Conservation (phyloP, 768 basidiomycete species). For the Auricularia auricula-judae region DNA sequence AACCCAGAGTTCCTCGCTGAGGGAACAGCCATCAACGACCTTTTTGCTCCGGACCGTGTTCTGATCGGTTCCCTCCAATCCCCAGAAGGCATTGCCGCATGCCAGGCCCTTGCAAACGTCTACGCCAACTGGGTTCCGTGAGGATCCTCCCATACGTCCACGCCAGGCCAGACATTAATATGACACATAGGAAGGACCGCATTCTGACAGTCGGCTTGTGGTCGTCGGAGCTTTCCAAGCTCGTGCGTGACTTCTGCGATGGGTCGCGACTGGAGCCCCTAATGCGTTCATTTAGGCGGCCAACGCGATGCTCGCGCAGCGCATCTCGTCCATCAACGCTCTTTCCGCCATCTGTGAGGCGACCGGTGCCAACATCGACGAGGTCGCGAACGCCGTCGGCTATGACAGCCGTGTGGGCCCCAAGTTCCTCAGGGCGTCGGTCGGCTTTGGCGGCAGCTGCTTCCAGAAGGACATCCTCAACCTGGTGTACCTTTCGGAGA, state of each 20-base stretch:
- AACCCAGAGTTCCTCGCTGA: constrained; percentile 99
- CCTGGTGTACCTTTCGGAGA: constrained; percentile 93
- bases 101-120: constrained; percentile 60
- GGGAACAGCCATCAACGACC: constrained; percentile 88
- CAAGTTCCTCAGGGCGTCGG: constrained; percentile 90
- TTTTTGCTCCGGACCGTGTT: constrained; percentile 86
- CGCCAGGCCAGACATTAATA: background rate
- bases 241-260: constrained; percentile 22
- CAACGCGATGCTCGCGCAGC: constrained; percentile 98
- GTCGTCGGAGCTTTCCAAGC: constrained; percentile 97
- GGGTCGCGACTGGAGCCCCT: background rate
- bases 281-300: constrained; percentile 40
- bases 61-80: constrained; percentile 94
- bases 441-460: constrained; percentile 96
- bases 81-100: constrained; percentile 72
- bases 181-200: constrained; percentile 41
- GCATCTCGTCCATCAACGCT: constrained; percentile 96
- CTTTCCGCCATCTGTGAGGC: constrained; percentile 98
- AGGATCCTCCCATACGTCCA: constrained; percentile 22
- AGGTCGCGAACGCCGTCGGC: constrained; percentile 90
- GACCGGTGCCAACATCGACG: constrained; percentile 97
- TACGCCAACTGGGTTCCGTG: constrained; percentile 97
- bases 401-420: constrained; percentile 87
- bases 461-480: constrained; percentile 99
- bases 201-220: constrained; percentile 94